phyloP scores from a whole-genome alignment of 176 grass and related monocot species.

The Zea mays region DNA sequence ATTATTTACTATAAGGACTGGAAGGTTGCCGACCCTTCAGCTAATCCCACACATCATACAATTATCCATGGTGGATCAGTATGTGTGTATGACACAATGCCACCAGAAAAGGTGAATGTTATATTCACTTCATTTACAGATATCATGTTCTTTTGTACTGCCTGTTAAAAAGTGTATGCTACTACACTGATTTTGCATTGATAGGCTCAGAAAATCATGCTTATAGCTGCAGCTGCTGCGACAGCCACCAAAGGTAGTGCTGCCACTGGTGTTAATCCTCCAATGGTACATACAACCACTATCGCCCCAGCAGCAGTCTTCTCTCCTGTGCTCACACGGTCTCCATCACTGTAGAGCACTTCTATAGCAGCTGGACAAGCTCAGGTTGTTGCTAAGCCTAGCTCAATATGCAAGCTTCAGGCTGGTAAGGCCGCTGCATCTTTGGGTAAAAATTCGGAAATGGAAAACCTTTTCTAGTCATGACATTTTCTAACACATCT shows the following conservation, averaged over 20 bases:
- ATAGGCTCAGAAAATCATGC: constrained; percentile 95
- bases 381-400: constrained; percentile 26
- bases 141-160: neutral
- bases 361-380: constrained; percentile 51
- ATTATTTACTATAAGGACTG: constrained; percentile 47
- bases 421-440: constrained; percentile 55
- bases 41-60: constrained; percentile 59
- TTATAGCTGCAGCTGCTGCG: constrained; percentile 59
- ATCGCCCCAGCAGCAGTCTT: constrained; percentile 22
- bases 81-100: constrained; percentile 77
- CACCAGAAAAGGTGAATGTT: constrained; percentile 72
- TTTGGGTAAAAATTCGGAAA: constrained; percentile 12
- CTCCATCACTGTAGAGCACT: constrained; percentile 76
- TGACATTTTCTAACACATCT: neutral
- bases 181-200: constrained; percentile 3
- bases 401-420: constrained; percentile 62
- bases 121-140: neutral
- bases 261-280: constrained; percentile 39
- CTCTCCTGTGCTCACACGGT: constrained; percentile 61
- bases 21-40: constrained; percentile 34
- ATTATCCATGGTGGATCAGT: constrained; percentile 84
- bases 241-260: constrained; percentile 38
- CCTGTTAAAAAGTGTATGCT: constrained; percentile 15
- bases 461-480: neutral
- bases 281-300: constrained; percentile 24